Percentiles rank a stretch among this genome's conserved stretches.
phyloP scores from a whole-genome alignment of 805 yeast genomes.

The Yarrowia porcina region DNA sequence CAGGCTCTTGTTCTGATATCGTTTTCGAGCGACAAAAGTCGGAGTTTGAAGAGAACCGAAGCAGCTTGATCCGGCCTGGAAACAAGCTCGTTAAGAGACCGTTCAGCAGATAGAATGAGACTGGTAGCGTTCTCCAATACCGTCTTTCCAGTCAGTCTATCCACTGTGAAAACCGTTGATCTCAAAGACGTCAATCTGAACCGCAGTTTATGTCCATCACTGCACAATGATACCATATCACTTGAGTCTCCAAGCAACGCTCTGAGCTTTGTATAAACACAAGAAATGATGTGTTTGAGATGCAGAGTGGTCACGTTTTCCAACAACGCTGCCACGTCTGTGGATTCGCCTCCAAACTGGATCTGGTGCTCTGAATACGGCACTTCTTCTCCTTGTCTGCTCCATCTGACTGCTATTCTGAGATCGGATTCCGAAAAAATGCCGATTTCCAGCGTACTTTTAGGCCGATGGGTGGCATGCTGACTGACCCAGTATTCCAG shows the following conservation, averaged over 20 bases:
- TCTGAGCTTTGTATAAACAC: constrained; percentile 31
- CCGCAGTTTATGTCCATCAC: constrained; percentile 27
- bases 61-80: constrained; percentile 31
- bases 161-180: constrained; percentile 31
- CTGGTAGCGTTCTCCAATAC: constrained; percentile 45
- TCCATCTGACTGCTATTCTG: constrained; percentile 51
- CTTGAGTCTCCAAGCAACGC: constrained; percentile 3
- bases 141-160: constrained; percentile 31
- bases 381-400: constrained; percentile 51
- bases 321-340: constrained; percentile 41
- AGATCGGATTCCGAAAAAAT: constrained; percentile 40
- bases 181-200: constrained; percentile 30
- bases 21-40: constrained; percentile 48
- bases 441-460: constrained; percentile 60
- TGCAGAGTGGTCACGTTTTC: constrained; percentile 44
- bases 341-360: constrained; percentile 28
- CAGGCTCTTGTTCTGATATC: constrained; percentile 55
- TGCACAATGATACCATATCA: constrained; percentile 15
- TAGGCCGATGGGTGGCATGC: constrained; percentile 37
- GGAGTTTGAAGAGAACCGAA: constrained; percentile 45
- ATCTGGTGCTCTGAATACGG: constrained; percentile 13
- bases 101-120: constrained; percentile 39
- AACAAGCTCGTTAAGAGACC: constrained; percentile 34
- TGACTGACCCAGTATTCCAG: constrained; percentile 65
- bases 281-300: constrained; percentile 39